Evolutionary conservation across 2,329 filamentous ascomycete species (phyloP).

Genomic region (Xylaria sp.): DNA sequence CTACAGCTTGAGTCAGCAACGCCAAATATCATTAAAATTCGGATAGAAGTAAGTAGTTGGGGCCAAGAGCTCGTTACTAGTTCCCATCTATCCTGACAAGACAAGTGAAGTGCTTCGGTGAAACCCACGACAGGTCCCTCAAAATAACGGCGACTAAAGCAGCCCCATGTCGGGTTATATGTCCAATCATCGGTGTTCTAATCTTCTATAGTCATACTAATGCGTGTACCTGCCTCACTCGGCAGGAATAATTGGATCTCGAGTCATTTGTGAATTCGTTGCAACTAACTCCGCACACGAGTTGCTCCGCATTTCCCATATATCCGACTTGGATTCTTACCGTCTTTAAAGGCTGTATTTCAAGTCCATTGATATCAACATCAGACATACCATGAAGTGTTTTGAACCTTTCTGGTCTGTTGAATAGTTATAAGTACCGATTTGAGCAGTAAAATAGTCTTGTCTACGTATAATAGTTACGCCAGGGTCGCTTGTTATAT

Average conservation of each 20-base stretch:
- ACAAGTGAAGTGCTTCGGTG: neutral
- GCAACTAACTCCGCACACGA: neutral
- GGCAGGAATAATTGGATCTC: constrained; percentile 14
- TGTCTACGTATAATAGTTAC: neutral
- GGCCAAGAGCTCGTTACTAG: neutral
- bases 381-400: neutral
- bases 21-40: neutral
- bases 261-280: constrained; percentile 17
- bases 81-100: neutral
- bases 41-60: neutral
- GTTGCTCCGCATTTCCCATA: constrained; percentile 1
- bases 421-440: neutral
- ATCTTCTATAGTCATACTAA: neutral
- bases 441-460: neutral
- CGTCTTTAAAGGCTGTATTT: neutral
- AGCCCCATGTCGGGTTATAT: constrained; percentile 1
- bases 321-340: neutral
- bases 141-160: constrained; percentile 22
- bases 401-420: neutral
- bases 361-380: neutral
- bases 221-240: constrained; percentile 28
- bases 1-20: constrained; percentile 2
- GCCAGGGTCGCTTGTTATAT: neutral
- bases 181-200: constrained; percentile 2
- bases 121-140: neutral